Conservation (phyloP, 371 early-diverging fungal species). For the Mucor racemosus region DNA sequence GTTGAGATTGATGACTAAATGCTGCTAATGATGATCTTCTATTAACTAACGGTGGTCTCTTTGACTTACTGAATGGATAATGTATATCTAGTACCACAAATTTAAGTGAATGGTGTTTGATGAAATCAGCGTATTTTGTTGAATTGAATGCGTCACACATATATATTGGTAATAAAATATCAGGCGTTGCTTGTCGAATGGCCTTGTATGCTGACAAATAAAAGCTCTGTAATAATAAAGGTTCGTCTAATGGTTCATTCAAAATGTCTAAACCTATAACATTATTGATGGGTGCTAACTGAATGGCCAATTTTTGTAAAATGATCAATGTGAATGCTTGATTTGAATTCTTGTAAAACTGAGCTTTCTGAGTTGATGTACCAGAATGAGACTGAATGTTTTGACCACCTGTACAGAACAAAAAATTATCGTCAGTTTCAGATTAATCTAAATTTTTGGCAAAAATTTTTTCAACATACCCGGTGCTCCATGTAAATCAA, state of each 20-base stretch:
- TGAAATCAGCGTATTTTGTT: not conserved
- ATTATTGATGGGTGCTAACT: not conserved
- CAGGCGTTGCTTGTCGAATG: not conserved
- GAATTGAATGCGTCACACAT: not conserved
- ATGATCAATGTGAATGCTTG: not conserved
- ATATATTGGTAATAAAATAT: not conserved
- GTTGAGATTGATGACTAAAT: not conserved
- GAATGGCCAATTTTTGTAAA: not conserved
- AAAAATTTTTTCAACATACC: not conserved
- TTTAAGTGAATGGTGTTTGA: not conserved
- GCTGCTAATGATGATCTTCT: not conserved
- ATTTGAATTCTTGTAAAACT: conserved; percentile 23
- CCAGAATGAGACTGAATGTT: conserved; percentile 37
- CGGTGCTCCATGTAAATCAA: conserved; percentile 75
- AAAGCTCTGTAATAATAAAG: not conserved
- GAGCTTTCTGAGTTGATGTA: conserved; percentile 18
- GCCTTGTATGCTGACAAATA: not conserved
- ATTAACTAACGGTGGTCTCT: not conserved
- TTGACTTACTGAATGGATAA: not conserved
- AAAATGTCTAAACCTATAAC: not conserved
- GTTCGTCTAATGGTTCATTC: not conserved
- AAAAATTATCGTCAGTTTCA: not conserved
- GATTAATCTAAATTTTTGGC: not conserved
- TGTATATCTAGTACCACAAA: not conserved
- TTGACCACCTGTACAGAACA: conserved; percentile 23